phyloP scores from a whole-genome alignment of 2,329 filamentous ascomycete genomes.

The Conoideocrella luteorostrata region DNA sequence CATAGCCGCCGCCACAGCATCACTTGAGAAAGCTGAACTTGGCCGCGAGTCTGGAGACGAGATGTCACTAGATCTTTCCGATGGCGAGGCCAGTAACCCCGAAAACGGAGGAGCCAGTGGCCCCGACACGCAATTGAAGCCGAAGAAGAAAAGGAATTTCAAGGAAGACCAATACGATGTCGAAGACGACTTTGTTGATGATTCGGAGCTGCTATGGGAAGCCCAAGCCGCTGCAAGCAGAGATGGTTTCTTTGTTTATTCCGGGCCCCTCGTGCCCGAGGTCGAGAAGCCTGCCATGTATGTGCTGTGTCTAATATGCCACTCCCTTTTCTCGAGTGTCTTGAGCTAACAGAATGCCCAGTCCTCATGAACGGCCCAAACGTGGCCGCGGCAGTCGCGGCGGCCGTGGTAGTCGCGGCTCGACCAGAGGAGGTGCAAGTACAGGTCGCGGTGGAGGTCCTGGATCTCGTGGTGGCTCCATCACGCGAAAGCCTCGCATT shows the following conservation, averaged over 20 bases:
- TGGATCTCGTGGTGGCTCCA: conserved; percentile 68
- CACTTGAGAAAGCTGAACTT: conserved; percentile 69
- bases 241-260: conserved; percentile 98
- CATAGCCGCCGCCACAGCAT: conserved; percentile 82
- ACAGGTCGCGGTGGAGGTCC: conserved; percentile 47
- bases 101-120: conserved; percentile 66
- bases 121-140: conserved; percentile 55
- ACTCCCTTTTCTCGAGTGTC: not conserved
- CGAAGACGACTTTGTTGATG: conserved; percentile 81
- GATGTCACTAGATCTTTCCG: conserved; percentile 73
- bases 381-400: conserved; percentile 52
- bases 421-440: conserved; percentile 46
- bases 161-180: conserved; percentile 80
- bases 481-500: conserved; percentile 73
- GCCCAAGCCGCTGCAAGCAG: conserved; percentile 89
- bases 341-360: conserved; percentile 25
- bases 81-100: conserved; percentile 75
- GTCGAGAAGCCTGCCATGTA: conserved; percentile 63
- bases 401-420: conserved; percentile 51
- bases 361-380: conserved; percentile 67
- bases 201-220: conserved; percentile 92
- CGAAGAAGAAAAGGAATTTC: conserved; percentile 74
- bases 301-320: not conserved
- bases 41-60: conserved; percentile 68
- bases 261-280: conserved; percentile 81